Evolutionary conservation across 2,329 filamentous ascomycete genomes (phyloP), one percentile per base, ranked within the genome.

Genomic region (Hymenoscyphus repandus): DNA sequence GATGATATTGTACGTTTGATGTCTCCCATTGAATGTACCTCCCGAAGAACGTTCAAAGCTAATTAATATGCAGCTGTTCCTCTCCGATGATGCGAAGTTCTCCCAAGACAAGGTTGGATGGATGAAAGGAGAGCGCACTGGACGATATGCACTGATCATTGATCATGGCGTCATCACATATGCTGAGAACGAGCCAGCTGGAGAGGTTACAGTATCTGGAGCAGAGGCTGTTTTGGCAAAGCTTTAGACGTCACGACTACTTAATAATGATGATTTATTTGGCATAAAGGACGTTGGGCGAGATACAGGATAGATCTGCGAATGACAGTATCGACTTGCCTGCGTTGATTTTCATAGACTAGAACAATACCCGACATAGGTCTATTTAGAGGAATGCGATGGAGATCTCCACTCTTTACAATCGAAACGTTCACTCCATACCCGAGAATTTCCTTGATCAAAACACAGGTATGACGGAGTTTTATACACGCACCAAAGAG

Each of bases 161-260:
- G 84, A 85, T 67, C 72, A 87, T 63, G 84, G 84, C 55, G 85
- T 82, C 68, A 72, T 88, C 62, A 75, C 69, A 58, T 86, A 87
- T 67, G 81, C 82, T 27, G 83, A 83, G 70, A 80, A 77, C 58
- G 85, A 88, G 73, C 64, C 64, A 31, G 58, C 54, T 39, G 54
- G 55, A 20, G 60, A 62, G n/a, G 57, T 67, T 9, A 54, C 53
- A 1, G 65, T 67, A 45, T 62, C 58, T 31, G 57, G 62, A 34
- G 65, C 64, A 15, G 63, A 66, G 50, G 60, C 64, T 50, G 61
- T 66, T 9, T 54, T 67, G 47, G 57, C 58, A 2, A 64, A 64
- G 58, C 56, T 65, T 39, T 65, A 54, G 34, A 34, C 34, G 2
- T 13, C 17, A 20, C n/a, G 17, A 11, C 2, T 11, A 12, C 12